Evolutionary conservation across 768 basidiomycete species (phyloP).

Genomic region (Dentipellis sp.): DNA sequence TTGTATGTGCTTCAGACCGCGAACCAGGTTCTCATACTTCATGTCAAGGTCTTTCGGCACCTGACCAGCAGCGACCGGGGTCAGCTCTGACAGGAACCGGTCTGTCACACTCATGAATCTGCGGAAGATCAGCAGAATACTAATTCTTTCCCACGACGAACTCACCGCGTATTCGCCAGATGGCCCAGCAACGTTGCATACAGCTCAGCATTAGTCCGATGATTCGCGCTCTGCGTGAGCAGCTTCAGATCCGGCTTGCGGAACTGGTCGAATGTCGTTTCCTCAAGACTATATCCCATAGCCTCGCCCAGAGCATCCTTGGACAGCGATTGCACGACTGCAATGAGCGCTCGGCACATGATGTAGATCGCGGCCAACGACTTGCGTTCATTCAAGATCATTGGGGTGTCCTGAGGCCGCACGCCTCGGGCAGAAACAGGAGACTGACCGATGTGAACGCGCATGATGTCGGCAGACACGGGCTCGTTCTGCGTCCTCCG

Average conservation of each 20-base stretch:
- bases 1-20: conserved; percentile 71
- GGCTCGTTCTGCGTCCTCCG: conserved; percentile 66
- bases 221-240: conserved; percentile 60
- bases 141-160: conserved; percentile 2
- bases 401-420: conserved; percentile 38
- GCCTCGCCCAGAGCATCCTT: conserved; percentile 74
- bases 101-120: conserved; percentile 93
- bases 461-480: conserved; percentile 37
- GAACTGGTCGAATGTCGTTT: conserved; percentile 83
- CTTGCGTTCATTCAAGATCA: conserved; percentile 58
- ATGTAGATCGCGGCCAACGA: conserved; percentile 83
- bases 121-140: not conserved
- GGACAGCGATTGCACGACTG: conserved; percentile 60
- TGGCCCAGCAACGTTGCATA: conserved; percentile 81
- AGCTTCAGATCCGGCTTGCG: conserved; percentile 61
- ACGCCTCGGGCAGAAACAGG: conserved; percentile 19
- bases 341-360: conserved; percentile 80
- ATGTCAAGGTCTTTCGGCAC: conserved; percentile 74
- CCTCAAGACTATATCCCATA: conserved; percentile 75
- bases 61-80: conserved; percentile 63
- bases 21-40: conserved; percentile 78
- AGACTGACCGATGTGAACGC: conserved; percentile 37
- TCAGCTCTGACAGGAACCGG: conserved; percentile 74
- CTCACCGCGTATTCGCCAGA: conserved; percentile 71
- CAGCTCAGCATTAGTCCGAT: conserved; percentile 71